Evolutionary conservation across 1,284 basidiomycete species (phyloP).

Genomic region (Leccinum griseonigrum): DNA sequence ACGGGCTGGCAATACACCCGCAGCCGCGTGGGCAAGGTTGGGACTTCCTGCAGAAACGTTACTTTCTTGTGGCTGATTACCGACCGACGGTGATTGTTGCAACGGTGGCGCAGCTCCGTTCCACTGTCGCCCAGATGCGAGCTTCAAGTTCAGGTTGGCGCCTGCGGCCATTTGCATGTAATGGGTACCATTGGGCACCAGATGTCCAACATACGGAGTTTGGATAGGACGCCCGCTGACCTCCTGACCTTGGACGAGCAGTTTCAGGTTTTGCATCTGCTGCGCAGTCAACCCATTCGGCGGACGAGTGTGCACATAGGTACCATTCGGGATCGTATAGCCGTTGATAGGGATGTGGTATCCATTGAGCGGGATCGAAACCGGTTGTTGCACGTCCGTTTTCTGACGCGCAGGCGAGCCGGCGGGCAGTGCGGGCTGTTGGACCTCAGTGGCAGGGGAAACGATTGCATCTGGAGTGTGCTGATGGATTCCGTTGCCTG

Average conservation of each 20-base stretch:
- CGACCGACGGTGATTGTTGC: slow-evolving; percentile 31
- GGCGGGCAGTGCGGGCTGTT: slow-evolving; percentile 12
- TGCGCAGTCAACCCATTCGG: slow-evolving; percentile 44
- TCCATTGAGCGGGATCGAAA: slow-evolving; percentile 38
- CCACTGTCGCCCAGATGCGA: slow-evolving; percentile 44
- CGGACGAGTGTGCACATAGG: slow-evolving; percentile 33
- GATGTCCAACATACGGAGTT: slow-evolving; percentile 34
- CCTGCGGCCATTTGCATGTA: slow-evolving; percentile 35
- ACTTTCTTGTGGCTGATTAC: slow-evolving; percentile 30
- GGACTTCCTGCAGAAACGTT: slow-evolving; percentile 37
- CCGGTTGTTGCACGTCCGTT: slow-evolving; percentile 38
- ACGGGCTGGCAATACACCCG: slow-evolving; percentile 41
- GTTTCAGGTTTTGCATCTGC: slow-evolving; percentile 55
- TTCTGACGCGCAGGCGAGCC: slow-evolving; percentile 43
- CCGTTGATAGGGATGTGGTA: slow-evolving; percentile 47
- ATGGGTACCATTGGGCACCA: slow-evolving; percentile 36
- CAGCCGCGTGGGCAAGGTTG: slow-evolving; percentile 25
- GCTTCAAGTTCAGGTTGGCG: slow-evolving; percentile 40
- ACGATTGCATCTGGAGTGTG: slow-evolving; percentile 18
- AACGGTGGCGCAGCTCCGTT: slow-evolving; percentile 28
- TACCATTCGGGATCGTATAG: slow-evolving; percentile 37
- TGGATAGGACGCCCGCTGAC: slow-evolving; percentile 33
- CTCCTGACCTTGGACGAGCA: slow-evolving; percentile 44
- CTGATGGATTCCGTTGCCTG: slow-evolving; percentile 36
- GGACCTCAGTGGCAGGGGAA: slow-evolving; percentile 22